Evolutionary conservation across 179 eudicot genomes (phyloP).

Genomic region (Patellifolia procumbens): DNA sequence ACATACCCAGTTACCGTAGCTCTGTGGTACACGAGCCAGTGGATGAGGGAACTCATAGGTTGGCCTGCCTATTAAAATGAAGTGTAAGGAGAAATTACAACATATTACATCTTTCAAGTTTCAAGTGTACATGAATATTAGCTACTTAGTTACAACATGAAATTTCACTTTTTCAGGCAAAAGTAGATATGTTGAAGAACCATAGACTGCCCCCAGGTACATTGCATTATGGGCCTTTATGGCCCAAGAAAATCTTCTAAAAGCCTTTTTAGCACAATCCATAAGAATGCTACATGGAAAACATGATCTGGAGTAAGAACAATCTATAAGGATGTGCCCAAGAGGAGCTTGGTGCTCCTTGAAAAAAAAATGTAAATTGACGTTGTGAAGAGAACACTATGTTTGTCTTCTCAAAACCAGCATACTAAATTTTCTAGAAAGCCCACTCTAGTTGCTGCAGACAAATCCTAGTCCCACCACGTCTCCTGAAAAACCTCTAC

Average conservation of each 20-base stretch:
- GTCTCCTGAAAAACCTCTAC: background rate
- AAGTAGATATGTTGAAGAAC: background rate
- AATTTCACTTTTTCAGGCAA: background rate
- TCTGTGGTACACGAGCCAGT: conserved; percentile 84
- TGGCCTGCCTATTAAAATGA: conserved; percentile 75
- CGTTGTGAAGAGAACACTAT: background rate
- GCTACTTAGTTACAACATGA: background rate
- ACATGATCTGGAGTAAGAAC: background rate
- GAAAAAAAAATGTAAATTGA: background rate
- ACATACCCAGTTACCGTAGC: conserved; percentile 87
- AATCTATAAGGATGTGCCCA: background rate
- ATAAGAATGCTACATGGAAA: background rate
- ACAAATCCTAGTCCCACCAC: background rate
- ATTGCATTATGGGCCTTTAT: too few species aligned
- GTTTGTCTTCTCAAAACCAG: background rate
- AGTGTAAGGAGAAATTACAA: conserved; percentile 30
- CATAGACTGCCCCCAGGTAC: background rate
- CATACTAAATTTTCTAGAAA: background rate
- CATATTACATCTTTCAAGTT: background rate
- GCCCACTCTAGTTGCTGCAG: background rate
- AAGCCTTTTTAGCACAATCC: background rate
- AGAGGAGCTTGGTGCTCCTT: background rate
- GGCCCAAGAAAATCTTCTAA: background rate
- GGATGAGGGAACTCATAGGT: conserved; percentile 94
- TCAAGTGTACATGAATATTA: background rate